phyloP scores from a whole-genome alignment of 176 grass and related monocot genomes.

The Zea mays region DNA sequence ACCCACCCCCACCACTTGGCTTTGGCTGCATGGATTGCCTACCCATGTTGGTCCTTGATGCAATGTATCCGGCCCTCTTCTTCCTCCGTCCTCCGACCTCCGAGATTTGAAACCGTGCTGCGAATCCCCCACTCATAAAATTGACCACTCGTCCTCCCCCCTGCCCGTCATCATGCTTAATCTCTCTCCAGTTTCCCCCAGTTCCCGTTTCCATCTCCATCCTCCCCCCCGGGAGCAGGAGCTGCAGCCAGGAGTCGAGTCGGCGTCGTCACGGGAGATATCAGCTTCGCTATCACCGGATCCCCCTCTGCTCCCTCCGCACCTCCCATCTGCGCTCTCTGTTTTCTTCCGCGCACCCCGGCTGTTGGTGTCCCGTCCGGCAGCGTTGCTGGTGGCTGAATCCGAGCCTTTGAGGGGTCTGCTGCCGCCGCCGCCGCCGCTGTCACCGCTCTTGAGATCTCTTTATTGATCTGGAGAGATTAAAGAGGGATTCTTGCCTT shows the following conservation, averaged over 20 bases:
- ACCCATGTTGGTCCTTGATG: conserved; percentile 49
- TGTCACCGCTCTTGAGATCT: not conserved
- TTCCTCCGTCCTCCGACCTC: not conserved
- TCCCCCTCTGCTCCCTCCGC: conserved; percentile 1
- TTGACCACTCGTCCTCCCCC: conserved; percentile 21
- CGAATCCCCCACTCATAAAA: conserved; percentile 43
- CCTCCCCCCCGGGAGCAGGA: not conserved
- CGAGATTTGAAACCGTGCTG: conserved; percentile 6
- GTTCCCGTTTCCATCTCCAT: conserved; percentile 13
- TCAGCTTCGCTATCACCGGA: conserved; percentile 27
- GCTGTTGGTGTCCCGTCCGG: too few species aligned
- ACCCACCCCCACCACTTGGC: not conserved
- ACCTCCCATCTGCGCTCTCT: not conserved
- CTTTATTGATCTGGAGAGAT: not conserved
- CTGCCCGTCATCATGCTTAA: conserved; percentile 39
- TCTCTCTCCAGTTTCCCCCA: not conserved
- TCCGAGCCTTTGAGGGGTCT: not conserved
- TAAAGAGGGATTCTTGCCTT: not conserved
- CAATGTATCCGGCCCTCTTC: conserved; percentile 31
- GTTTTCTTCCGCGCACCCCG: not conserved
- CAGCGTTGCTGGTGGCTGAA: not conserved
- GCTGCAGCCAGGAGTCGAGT: not conserved
- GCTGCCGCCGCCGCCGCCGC: not conserved
- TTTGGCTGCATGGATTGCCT: conserved; percentile 26
- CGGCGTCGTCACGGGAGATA: conserved; percentile 7